These are phyloP conservation scores for Tulasnella sp. DNA, from an alignment of 768 basidiomycete species.

Conservation along the genomic window DNA sequence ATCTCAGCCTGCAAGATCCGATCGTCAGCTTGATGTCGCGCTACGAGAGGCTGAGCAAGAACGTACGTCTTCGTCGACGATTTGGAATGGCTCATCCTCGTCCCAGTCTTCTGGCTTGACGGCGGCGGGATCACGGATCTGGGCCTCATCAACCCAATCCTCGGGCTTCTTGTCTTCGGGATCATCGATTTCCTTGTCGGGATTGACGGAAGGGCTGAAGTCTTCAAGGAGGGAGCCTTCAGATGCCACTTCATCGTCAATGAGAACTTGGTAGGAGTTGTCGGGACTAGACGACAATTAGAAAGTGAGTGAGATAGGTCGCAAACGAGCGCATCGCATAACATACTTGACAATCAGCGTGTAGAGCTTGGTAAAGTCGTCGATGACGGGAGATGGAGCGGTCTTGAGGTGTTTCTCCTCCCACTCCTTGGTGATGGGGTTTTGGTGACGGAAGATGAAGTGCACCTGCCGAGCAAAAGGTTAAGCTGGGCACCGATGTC, in stretches of 20 bases:
- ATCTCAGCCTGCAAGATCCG: conserved; percentile 37
- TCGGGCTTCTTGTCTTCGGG: conserved; percentile 82
- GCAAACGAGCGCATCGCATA: neutral
- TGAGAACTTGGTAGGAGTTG: conserved; percentile 85
- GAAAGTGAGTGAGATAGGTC: conserved; percentile 3
- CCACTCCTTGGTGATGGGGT: conserved; percentile 80
- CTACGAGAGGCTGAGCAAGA: neutral
- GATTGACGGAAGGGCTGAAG: conserved; percentile 91
- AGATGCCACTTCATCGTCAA: conserved; percentile 78
- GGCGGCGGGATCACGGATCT: conserved; percentile 77
- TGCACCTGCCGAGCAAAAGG: conserved; percentile 54
- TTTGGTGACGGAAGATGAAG: conserved; percentile 99
- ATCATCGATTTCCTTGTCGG: conserved; percentile 87
- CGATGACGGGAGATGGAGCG: conserved; percentile 77
- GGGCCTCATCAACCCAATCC: conserved; percentile 87
- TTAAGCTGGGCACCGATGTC: neutral
- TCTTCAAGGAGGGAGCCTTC: conserved; percentile 84
- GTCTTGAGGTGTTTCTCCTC: conserved; percentile 94
- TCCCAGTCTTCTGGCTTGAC: conserved; percentile 97
- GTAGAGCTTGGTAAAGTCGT: conserved; percentile 88
- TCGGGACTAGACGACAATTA: conserved; percentile 57
- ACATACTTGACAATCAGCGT: conserved; percentile 86
- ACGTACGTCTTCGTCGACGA: conserved; percentile 73
- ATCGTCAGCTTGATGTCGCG: neutral
- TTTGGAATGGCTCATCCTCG: conserved; percentile 90